Conservation (phyloP, 805 yeast genomes). For the Lachancea waltii region DNA sequence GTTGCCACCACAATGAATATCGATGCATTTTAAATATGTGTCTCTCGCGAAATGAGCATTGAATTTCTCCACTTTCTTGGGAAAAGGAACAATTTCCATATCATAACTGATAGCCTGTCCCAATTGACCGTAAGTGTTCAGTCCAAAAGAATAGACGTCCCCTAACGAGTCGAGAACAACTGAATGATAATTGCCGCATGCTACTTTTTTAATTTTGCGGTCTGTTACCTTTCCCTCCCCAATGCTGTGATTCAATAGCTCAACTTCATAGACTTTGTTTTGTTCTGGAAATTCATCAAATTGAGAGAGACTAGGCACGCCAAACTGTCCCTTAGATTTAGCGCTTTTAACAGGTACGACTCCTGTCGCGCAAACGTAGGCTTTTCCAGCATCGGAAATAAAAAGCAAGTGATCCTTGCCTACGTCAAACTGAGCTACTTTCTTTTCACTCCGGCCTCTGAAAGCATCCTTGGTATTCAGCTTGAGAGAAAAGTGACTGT, state of each 20-base stretch:
- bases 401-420: slow-evolving; percentile 71
- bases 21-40: slow-evolving; percentile 41
- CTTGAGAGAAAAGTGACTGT: slow-evolving; percentile 19
- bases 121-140: slow-evolving; percentile 77
- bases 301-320: slow-evolving; percentile 67
- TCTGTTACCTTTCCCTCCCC: slow-evolving; percentile 20
- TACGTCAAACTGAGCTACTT: slow-evolving; percentile 41
- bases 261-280: slow-evolving; percentile 42
- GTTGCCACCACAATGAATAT: slow-evolving; percentile 65
- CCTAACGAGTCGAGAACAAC: slow-evolving; percentile 64
- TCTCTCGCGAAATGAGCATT: slow-evolving; percentile 36
- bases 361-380: slow-evolving; percentile 60
- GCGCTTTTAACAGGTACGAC: slow-evolving; percentile 25
- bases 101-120: slow-evolving; percentile 62
- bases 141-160: slow-evolving; percentile 78
- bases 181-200: slow-evolving; percentile 70
- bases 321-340: slow-evolving; percentile 71
- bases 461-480: slow-evolving; percentile 18
- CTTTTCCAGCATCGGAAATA: slow-evolving; percentile 51
- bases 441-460: slow-evolving; percentile 41
- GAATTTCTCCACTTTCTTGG: slow-evolving; percentile 45
- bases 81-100: slow-evolving; percentile 65
- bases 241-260: slow-evolving; percentile 25
- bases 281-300: slow-evolving; percentile 48
- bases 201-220: slow-evolving; percentile 50